Evolutionary conservation across 257 asterid genomes (phyloP), one percentile per base, ranked within the genome.

Genomic region (Vinca minor): DNA sequence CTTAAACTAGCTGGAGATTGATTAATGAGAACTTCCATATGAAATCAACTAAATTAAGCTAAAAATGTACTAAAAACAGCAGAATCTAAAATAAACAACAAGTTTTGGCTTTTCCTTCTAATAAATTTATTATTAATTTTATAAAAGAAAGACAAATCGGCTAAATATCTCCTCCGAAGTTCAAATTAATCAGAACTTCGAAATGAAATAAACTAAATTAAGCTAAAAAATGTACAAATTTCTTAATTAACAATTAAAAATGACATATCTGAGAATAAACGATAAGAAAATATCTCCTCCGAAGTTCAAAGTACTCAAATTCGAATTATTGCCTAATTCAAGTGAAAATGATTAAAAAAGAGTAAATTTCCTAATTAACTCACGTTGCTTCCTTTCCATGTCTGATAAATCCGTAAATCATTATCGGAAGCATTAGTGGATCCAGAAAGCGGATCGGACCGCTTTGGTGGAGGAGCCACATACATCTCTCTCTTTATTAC

Each of bases 321-420:
- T 44, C 2, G 49, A 20, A 44, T n/a, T 20, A 44, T 44, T 14
- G 17, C 20, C 49, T 50, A 23, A 53, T 53, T 45, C 8, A 23
- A 54, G 32, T 25, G 41, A 65, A n/a, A 32, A 14, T 32, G 26
- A 34, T 17, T 5, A 50, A 18, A 26, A 26, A 0, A 18, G 47
- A 28, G 55, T 32, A 28, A 64, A 61, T 47, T 45, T 63, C 62
- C 58, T 52, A 5, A 47, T 2, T 3, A 47, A 76, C 94, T 82
- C 54, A 85, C 98, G 81, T 89, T 93, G 84, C 92, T 87, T 77
- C 97, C 98, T 83, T 93, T 89, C 98, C 98, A 89, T 58, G 93
- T 74, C 85, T 84, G 94, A 77, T 84, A 93, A 84, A 87, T 76
- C 71, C 78, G 82, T 53, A 83, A 78, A 71, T 65, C 88, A 78